These are phyloP conservation scores for Chaetomium fimeti DNA, from an alignment of 495 filamentous ascomycete genomes.

Conservation along the genomic window DNA sequence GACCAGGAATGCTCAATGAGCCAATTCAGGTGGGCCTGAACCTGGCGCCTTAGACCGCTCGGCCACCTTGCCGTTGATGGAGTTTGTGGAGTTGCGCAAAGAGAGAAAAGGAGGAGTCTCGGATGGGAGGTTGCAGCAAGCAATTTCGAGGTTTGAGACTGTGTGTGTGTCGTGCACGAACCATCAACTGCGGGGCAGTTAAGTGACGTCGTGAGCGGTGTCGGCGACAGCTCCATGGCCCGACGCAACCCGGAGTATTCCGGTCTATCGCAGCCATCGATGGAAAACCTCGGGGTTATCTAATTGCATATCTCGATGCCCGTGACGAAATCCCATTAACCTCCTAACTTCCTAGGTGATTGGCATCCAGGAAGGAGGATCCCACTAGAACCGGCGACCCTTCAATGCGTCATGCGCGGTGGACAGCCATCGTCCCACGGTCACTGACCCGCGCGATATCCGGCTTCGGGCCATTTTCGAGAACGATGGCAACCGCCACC, in stretches of 20 bases:
- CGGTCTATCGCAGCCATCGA: constrained; percentile 3
- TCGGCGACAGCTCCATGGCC: neutral
- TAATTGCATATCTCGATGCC: constrained; percentile 1
- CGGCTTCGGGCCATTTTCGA: neutral
- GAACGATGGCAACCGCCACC: constrained; percentile 20
- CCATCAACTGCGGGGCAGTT: neutral
- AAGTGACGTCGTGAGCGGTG: constrained; percentile 12
- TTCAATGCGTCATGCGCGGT: constrained; percentile 28
- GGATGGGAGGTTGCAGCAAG: neutral
- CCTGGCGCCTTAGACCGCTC: constrained; percentile 39
- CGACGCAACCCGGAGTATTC: constrained; percentile 21
- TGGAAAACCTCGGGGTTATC: too few relatives aligned
- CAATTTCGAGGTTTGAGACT: neutral
- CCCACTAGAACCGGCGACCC: constrained; percentile 1
- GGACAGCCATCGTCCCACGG: constrained; percentile 16
- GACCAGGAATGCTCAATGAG: constrained; percentile 30
- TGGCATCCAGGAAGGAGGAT: constrained; percentile 11
- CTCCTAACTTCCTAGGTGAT: too few relatives aligned
- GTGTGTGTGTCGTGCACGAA: neutral
- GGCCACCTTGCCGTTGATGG: constrained; percentile 33
- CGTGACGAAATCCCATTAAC: neutral
- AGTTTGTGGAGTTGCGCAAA: neutral
- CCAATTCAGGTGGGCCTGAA: constrained; percentile 33
- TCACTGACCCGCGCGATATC: constrained; percentile 12
- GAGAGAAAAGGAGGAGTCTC: neutral